Percentiles rank a stretch among this genome's conserved stretches.
Conservation (phyloP, 192 early-diverging fungal genomes). For the Irineochytrium annulatum region DNA sequence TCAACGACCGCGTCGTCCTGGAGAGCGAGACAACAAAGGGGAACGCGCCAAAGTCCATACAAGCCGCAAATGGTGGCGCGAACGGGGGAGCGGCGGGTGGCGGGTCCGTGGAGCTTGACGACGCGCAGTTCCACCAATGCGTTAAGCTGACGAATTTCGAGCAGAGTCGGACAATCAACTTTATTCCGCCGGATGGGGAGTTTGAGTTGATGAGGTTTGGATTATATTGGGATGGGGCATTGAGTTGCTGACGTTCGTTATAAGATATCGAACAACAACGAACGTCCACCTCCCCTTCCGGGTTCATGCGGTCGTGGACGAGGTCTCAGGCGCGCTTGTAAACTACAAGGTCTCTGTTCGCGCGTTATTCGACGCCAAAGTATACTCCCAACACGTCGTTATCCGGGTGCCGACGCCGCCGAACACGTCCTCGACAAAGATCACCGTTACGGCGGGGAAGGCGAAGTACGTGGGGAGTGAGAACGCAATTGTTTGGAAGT, state of each 20-base stretch:
- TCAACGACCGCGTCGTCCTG: constrained; percentile 97
- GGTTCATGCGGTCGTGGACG: constrained; percentile 88
- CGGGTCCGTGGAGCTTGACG: constrained; percentile 87
- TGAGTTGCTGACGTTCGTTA: no score
- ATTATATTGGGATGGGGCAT: no score
- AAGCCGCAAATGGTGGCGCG: no score
- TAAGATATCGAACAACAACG: constrained; percentile 88
- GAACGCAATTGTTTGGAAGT: constrained; percentile 95
- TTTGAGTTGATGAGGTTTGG: constrained; percentile 78
- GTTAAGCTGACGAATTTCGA: constrained; percentile 93
- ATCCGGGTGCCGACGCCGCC: constrained; percentile 88
- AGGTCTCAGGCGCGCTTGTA: constrained; percentile 69
- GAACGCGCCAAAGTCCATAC: constrained; percentile 27
- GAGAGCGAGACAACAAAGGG: constrained; percentile 79
- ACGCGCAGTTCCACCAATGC: constrained; percentile 99
- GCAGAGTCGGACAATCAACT: constrained; percentile 92
- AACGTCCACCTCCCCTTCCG: constrained; percentile 94
- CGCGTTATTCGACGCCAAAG: constrained; percentile 82
- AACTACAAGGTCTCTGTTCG: constrained; percentile 90
- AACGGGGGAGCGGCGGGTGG: no score
- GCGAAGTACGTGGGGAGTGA: constrained; percentile 94
- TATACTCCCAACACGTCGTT: constrained; percentile 84
- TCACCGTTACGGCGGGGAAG: constrained; percentile 75
- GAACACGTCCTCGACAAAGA: constrained; percentile 78
- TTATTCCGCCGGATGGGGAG: constrained; percentile 97